A percentile compares a stretch with the other conserved stretches of the same genome.
Evolutionary conservation across 2,329 filamentous ascomycete genomes (phyloP).

Genomic region (Fusarium nygamai): DNA sequence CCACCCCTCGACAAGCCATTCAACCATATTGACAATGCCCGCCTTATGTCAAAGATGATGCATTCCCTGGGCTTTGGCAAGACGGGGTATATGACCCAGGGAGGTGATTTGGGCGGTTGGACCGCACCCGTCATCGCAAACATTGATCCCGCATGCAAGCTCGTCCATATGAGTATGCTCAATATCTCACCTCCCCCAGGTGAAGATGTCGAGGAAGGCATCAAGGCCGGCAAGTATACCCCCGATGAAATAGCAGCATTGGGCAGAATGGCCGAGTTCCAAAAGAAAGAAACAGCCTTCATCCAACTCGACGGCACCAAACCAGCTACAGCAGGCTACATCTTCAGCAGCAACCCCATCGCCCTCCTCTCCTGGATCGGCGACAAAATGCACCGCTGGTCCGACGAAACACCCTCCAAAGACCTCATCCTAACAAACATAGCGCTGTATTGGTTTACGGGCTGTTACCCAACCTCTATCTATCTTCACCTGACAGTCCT

Average conservation of each 20-base stretch:
- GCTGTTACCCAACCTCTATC: constrained; percentile 15
- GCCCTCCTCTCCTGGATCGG: constrained; percentile 14
- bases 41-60: constrained; percentile 22
- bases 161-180: constrained; percentile 17
- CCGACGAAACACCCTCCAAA: not conserved
- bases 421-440: constrained; percentile 16
- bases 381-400: constrained; percentile 20
- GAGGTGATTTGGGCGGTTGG: constrained; percentile 25
- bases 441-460: constrained; percentile 12
- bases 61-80: not conserved
- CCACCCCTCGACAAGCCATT: not conserved
- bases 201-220: not conserved
- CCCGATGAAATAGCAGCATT: not conserved
- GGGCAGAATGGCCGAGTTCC: not conserved
- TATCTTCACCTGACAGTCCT: not conserved
- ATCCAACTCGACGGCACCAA: constrained; percentile 20
- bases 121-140: constrained; percentile 19
- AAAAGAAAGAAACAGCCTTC: constrained; percentile 15
- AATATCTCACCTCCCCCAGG: not conserved
- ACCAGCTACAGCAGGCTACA: constrained; percentile 5
- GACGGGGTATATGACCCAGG: constrained; percentile 20
- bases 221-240: not conserved
- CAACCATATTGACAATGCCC: not conserved
- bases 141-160: constrained; percentile 5
- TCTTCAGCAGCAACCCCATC: constrained; percentile 6